Percentiles rank a stretch among this genome's conserved stretches.
Conservation (phyloP, 2,329 filamentous ascomycete genomes). For the Curvularia verruculosa region DNA sequence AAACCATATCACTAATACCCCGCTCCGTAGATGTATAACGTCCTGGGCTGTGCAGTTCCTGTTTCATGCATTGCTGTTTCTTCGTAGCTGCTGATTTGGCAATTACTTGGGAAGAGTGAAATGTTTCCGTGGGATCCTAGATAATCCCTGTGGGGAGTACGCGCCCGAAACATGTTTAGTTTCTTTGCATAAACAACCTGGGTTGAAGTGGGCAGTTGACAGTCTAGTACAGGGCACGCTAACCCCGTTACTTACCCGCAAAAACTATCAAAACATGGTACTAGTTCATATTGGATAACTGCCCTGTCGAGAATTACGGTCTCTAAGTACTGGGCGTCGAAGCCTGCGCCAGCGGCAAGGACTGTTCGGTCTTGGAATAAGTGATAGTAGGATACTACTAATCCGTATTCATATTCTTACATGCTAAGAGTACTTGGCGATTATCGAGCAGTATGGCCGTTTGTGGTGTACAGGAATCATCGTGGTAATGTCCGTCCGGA, state of each 20-base stretch:
- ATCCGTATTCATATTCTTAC: neutral
- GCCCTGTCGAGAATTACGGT: neutral
- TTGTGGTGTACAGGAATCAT: neutral
- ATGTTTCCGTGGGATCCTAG: slow-evolving; percentile 20
- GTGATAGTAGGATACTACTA: neutral
- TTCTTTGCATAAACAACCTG: slow-evolving; percentile 19
- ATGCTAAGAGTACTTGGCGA: neutral
- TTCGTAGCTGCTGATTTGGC: neutral
- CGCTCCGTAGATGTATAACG: slow-evolving; percentile 21
- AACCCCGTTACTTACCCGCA: neutral
- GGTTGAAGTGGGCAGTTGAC: neutral
- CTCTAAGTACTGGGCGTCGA: neutral
- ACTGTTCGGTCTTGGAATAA: neutral
- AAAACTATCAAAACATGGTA: neutral
- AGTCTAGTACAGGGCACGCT: neutral
- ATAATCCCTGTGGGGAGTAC: neutral
- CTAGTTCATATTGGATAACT: neutral
- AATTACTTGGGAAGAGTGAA: neutral
- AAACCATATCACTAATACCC: slow-evolving; percentile 15
- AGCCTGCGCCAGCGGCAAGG: neutral
- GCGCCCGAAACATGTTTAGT: slow-evolving; percentile 40
- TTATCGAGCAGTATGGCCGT: neutral
- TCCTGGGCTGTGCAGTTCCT: slow-evolving; percentile 21
- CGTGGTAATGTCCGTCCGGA: slow-evolving; percentile 12
- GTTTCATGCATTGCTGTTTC: slow-evolving; percentile 25